Conservation (phyloP, 2,329 filamentous ascomycete species). For the Periconia sp. region DNA sequence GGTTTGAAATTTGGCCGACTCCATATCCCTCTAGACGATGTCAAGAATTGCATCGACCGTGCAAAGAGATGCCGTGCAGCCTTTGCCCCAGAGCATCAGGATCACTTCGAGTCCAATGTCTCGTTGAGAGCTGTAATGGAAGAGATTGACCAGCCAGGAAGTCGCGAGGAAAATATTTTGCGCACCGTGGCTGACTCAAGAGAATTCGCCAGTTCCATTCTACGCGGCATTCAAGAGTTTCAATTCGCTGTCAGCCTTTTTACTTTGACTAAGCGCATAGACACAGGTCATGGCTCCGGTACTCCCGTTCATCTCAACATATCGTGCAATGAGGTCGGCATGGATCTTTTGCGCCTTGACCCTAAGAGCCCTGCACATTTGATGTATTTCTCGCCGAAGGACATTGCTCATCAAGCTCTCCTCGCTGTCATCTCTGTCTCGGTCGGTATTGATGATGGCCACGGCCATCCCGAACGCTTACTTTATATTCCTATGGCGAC, state of each 20-base stretch:
- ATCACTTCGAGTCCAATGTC: constrained; percentile 53
- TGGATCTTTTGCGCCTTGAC: constrained; percentile 90
- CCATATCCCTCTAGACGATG: constrained; percentile 87
- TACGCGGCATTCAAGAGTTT: constrained; percentile 92
- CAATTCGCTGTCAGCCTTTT: constrained; percentile 93
- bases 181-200: constrained; percentile 89
- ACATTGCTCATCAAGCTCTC: constrained; percentile 92
- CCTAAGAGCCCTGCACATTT: constrained; percentile 91
- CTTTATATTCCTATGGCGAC: constrained; percentile 97
- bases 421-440: constrained; percentile 91
- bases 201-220: constrained; percentile 85
- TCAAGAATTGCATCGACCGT: constrained; percentile 63
- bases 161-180: constrained; percentile 67
- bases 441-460: constrained; percentile 87
- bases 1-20: constrained; percentile 88
- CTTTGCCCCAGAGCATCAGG: constrained; percentile 15
- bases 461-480: constrained; percentile 80
- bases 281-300: constrained; percentile 65
- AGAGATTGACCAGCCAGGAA: constrained; percentile 71
- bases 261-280: constrained; percentile 78
- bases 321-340: constrained; percentile 93
- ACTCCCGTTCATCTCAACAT: constrained; percentile 79
- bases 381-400: constrained; percentile 95
- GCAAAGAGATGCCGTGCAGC: constrained; percentile 51
- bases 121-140: constrained; percentile 73